These are phyloP conservation scores for Fusarium floridanum DNA, from an alignment of 2,329 filamentous ascomycete species.

Conservation along the genomic window DNA sequence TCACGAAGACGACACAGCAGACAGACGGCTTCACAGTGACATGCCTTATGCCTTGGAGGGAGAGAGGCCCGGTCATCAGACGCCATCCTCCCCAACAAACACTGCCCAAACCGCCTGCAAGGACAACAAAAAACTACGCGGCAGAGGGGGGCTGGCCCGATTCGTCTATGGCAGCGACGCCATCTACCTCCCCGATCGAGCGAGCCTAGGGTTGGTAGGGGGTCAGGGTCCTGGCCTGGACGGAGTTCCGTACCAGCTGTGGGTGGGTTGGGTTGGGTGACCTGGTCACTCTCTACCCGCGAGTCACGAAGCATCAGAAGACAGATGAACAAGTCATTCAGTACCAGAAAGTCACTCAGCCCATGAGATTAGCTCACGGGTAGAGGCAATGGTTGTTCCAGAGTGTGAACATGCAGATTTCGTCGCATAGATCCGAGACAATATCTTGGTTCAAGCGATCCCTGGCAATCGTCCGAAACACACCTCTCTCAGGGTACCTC, in stretches of 20 bases:
- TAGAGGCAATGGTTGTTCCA: background rate
- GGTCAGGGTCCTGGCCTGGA: background rate
- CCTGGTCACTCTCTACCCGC: slow-evolving; percentile 18
- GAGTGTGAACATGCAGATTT: background rate
- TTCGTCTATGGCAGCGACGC: background rate
- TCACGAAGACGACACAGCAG: background rate
- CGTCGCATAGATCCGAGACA: slow-evolving; percentile 10
- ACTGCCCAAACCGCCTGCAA: background rate
- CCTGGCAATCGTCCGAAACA: background rate
- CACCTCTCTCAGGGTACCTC: background rate
- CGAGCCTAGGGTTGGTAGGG: background rate
- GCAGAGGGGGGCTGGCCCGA: background rate
- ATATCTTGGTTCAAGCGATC: background rate
- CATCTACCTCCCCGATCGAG: slow-evolving; percentile 9
- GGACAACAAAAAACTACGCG: background rate
- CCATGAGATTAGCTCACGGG: slow-evolving; percentile 33
- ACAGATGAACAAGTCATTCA: background rate
- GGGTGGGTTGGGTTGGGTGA: slow-evolving; percentile 19
- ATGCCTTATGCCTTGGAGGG: background rate
- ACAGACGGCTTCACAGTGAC: background rate
- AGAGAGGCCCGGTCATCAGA: background rate
- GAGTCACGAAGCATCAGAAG: slow-evolving; percentile 19
- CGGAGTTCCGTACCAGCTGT: background rate
- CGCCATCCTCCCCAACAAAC: slow-evolving; percentile 4
- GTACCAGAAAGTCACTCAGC: slow-evolving; percentile 12